Evolutionary conservation across 1,284 basidiomycete species (phyloP), one percentile per base, ranked within the genome.

Genomic region (Sphagnurus paluster): DNA sequence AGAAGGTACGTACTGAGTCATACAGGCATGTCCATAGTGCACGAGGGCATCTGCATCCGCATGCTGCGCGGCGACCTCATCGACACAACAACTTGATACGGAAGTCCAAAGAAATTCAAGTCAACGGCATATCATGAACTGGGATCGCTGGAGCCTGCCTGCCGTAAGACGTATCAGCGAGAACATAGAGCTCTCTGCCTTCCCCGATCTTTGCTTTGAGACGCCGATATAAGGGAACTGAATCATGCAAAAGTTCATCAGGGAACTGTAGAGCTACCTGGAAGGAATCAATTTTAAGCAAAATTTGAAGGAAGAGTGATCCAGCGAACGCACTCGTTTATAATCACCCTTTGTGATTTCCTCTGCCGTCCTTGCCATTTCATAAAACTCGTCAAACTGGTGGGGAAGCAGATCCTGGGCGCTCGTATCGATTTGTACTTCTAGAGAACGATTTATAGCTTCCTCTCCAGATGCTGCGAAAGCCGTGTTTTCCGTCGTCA

Each of bases 131-230:
- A 33, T 47, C 46, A 46, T 52, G 30, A 39, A 42, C 35, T 42
- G 45, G 40, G 52, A 54, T 46, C 39, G 43, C 37, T 48, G 47
- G 50, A 36, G 59, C 83, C 56, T 69, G 82, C 93, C 90, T 94
- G 64, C 95, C 96, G 66, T 98, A 98, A 21, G 94, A 97, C 20
- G 95, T 98, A 68, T 98, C 96, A 10, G 95, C 95, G 14, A 98
- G 77, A 35, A 98, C 87, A 62, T 95, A 98, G 20, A 93, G 72
- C 56, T 95, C 84, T 48, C 70, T 70, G 14, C 62, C 71, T 11
- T 59, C 53, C 16, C 75, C 72, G 14, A 90, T 68, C 42, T 64
- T 64, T 3, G 61, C 61, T 60, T 86, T 88, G 23, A 99, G 74
- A 2, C 72, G 67, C 34, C 80, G 77, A 61, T 86, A 97, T n/a